Evolutionary conservation across 345 rosid genomes (phyloP), one percentile per base, ranked within the genome.

Genomic region (Rhodomyrtus tomentosa): DNA sequence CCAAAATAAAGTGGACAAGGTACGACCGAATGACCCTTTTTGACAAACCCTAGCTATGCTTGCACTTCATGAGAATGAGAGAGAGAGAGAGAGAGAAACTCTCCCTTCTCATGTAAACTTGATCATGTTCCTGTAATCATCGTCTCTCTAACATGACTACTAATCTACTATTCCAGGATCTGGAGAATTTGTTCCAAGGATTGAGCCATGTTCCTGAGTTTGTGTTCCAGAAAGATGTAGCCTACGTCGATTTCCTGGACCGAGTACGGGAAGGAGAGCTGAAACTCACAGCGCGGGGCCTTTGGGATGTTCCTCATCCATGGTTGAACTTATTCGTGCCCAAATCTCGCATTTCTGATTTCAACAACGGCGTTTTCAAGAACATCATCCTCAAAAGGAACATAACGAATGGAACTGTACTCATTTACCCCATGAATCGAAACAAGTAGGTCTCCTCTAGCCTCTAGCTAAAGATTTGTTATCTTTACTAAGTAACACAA

Each of bases 281-380:
- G n/a, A 86, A 91, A 49, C 98, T 96, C 50, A 89, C 87, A 51
- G 84, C 93, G 18, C 89, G 90, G 86, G 96, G 98, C 72, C 82
- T 93, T 13, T 96, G 99, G 99, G 95, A 96, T 48, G 98, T 97
- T 89, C 98, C 99, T 56, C 99, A 97, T 89, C 99, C 99, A 49
- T 97, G 99, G 99, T 86, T 95, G 52, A 97, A 95, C 80, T 89
- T 97, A 4, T 95, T 97, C 38, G 86, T 97, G 27, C 98, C 99
- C 6, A 89, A 85, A 88, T 97, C 99, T 80, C 87, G 88, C 20
- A 93, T 97, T 22, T 36, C 54, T 3, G 92, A 91, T 55, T 95
- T 97, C 92, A 89, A 92, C 72, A 84, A 92, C 5, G 96, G 94
- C 79, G 94, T 95, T 84, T 91, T 97, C 88, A 89, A 59, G 68